A percentile compares a stretch with the other conserved stretches of the same genome.
Evolutionary conservation across 176 grass and related monocot genomes (phyloP).

Genomic region (Thalia dealbata): DNA sequence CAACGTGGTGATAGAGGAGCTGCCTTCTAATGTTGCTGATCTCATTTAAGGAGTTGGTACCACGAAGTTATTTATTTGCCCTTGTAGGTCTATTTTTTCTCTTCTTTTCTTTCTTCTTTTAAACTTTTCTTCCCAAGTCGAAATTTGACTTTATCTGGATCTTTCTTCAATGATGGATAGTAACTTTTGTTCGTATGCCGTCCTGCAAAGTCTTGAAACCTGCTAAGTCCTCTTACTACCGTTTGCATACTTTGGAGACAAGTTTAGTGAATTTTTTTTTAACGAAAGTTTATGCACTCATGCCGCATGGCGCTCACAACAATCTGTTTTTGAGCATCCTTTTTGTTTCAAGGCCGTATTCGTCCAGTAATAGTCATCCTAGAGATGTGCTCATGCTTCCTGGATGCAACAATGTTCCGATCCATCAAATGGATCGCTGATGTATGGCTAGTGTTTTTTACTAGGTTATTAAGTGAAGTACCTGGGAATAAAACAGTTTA

Average conservation of each 20-base stretch:
- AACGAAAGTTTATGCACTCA: too few relatives aligned
- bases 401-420: too few relatives aligned
- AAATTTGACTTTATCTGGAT: not conserved
- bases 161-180: not conserved
- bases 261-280: not conserved
- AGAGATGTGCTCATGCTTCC: too few relatives aligned
- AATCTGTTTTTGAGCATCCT: too few relatives aligned
- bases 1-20: slow-evolving; percentile 55
- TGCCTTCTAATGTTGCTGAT: slow-evolving; percentile 63
- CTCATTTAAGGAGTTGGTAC: slow-evolving; percentile 35
- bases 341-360: too few relatives aligned
- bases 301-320: too few relatives aligned
- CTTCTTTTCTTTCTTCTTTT: too few relatives aligned
- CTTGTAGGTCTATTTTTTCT: not conserved
- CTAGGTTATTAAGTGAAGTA: too few relatives aligned
- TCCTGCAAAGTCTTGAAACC: not conserved
- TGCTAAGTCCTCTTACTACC: not conserved
- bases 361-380: too few relatives aligned
- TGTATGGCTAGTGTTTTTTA: too few relatives aligned
- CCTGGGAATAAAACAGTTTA: too few relatives aligned
- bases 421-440: too few relatives aligned
- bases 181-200: not conserved
- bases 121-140: not conserved
- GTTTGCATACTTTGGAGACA: not conserved
- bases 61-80: not conserved